Evolutionary conservation across 306 rosid species (phyloP), one percentile per base, ranked within the genome.

Genomic region (Vicia villosa): DNA sequence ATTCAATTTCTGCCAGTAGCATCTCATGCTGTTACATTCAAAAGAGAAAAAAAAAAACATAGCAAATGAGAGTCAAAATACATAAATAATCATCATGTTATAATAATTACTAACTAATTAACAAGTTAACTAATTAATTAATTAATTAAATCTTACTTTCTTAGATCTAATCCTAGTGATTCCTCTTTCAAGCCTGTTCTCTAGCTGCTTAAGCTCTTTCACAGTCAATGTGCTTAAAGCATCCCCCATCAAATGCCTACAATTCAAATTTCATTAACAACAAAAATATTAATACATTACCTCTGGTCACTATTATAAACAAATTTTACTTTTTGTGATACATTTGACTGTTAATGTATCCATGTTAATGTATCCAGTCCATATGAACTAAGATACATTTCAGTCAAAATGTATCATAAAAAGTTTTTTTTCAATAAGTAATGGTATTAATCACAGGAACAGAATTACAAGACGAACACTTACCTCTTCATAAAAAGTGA

Each of bases 191-290:
- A 93, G 91, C 73, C 91, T 88, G 54, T 82, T 93, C 84, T 93
- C 97, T 28, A 93, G 73, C 75, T 93, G 98, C 86, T 93, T 90
- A 4, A 84, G 88, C 52, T 93, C 98, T 76, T 90, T 93, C 52
- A 88, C 87, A 5, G 80, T 85, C 28, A 93, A 79, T 50, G 91
- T 77, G 86, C 92, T 84, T 80, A 90, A 72, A 52, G 91, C 85
- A 77, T 90, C 98, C 15, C 98, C 98, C 94, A 88, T 85, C 75
- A 93, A 79, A 79, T 88, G 88, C 88, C 98, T 93, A 70, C 68
- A 79, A 26, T 56, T 56, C 2, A 56, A 22, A 50, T 5, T 5
- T 19, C 56, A 50, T 24, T 6, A 16, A 5, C 7, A 4, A 43
- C 17, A 16, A 47, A 47, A 22, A 47, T 16, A 47, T 47, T 47